phyloP scores from a whole-genome alignment of 371 early-diverging fungal genomes.

The Enterocytospora artemiae region DNA sequence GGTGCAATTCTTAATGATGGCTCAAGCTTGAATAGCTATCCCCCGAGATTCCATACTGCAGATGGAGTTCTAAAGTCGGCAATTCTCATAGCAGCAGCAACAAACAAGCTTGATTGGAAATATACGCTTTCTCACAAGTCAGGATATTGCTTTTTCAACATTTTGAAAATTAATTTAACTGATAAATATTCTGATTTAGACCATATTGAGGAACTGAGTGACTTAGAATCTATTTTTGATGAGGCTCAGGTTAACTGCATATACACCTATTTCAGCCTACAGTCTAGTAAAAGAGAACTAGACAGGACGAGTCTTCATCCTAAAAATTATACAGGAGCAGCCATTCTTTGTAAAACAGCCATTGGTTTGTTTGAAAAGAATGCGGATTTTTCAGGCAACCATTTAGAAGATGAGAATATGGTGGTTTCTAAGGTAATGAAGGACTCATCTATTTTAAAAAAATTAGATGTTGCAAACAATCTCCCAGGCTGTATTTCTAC shows the following conservation, averaged over 20 bases:
- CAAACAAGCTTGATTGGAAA: slow-evolving; percentile 18
- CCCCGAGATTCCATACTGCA: too few species aligned
- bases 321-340: slow-evolving; percentile 9
- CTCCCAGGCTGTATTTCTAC: not conserved
- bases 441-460: not conserved
- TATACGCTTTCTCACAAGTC: not conserved
- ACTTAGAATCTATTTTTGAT: slow-evolving; percentile 1
- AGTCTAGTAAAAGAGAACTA: not conserved
- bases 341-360: slow-evolving; percentile 2
- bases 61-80: not conserved
- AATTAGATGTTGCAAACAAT: not conserved
- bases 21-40: not conserved
- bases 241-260: not conserved
- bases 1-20: not conserved
- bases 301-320: slow-evolving; percentile 12
- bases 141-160: slow-evolving; percentile 8
- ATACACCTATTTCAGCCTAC: slow-evolving; percentile 10
- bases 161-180: not conserved
- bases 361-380: not conserved
- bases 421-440: not conserved
- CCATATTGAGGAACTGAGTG: not conserved
- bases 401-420: not conserved
- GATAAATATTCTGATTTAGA: slow-evolving; percentile 11
- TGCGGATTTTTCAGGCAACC: not conserved
- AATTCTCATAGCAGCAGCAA: not conserved